phyloP scores from a whole-genome alignment of 1,284 basidiomycete species.

The Cutaneotrichosporon cyanovorans region DNA sequence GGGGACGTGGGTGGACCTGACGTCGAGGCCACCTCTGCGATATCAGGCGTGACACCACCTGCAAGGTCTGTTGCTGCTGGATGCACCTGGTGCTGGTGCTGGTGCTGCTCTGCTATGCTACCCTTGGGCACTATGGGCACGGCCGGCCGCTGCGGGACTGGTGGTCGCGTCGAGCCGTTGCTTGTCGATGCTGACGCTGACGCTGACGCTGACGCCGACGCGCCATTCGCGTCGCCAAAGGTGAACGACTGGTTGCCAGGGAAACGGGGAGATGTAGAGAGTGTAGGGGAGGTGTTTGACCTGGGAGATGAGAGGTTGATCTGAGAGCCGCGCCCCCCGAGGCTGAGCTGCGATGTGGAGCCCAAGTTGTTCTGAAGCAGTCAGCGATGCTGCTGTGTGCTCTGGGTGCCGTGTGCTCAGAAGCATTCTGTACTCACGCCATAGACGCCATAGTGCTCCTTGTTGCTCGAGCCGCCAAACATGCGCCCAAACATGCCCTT shows the following conservation, averaged over 20 bases:
- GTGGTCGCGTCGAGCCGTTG: conserved; percentile 6
- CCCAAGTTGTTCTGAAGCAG: background rate
- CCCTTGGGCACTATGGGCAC: conserved; percentile 11
- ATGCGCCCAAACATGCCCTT: conserved; percentile 43
- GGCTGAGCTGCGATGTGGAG: conserved; percentile 10
- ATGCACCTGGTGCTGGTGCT: background rate
- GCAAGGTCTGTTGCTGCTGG: background rate
- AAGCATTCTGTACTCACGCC: background rate
- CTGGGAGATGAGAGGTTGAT: conserved; percentile 4
- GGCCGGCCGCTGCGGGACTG: conserved; percentile 10
- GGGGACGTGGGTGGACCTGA: too few relatives aligned
- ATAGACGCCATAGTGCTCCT: conserved; percentile 3
- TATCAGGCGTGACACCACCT: too few relatives aligned
- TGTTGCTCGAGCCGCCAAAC: conserved; percentile 28
- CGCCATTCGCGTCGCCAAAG: conserved; percentile 5
- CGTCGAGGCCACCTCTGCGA: too few relatives aligned
- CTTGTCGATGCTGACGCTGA: too few relatives aligned
- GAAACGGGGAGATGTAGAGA: conserved; percentile 10
- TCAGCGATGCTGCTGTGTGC: conserved; percentile 5
- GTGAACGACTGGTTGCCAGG: conserved; percentile 7
- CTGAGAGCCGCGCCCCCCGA: conserved; percentile 8
- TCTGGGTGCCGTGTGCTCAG: background rate
- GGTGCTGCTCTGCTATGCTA: background rate
- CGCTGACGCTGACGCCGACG: too few relatives aligned
- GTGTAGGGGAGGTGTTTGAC: conserved; percentile 5